These are phyloP conservation scores for Fraxinus pennsylvanica DNA, from an alignment of 257 asterid species.

Conservation along the genomic window DNA sequence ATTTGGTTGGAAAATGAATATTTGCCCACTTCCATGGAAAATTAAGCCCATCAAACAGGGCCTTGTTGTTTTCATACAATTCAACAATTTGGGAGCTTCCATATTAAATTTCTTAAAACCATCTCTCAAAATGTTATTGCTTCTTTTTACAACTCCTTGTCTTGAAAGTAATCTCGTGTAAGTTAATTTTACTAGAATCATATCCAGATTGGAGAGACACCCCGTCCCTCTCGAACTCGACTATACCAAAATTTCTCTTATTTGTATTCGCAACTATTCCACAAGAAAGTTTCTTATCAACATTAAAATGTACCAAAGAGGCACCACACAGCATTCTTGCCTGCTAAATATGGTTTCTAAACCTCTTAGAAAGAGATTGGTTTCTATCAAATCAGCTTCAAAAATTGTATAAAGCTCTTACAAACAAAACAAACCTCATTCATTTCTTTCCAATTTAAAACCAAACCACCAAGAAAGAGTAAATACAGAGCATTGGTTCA, in stretches of 20 bases:
- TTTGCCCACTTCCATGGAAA: too few species aligned
- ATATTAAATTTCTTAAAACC: too few species aligned
- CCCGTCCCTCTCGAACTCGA: too few species aligned
- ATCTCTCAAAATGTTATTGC: background rate
- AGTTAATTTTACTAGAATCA: background rate
- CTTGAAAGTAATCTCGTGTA: background rate
- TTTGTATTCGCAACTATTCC: background rate
- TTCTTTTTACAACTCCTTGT: background rate
- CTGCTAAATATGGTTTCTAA: background rate
- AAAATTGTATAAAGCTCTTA: background rate
- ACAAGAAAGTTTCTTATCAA: too few species aligned
- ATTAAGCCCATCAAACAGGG: too few species aligned
- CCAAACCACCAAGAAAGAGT: background rate
- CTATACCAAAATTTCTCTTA: background rate
- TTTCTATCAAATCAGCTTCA: background rate
- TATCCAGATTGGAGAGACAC: too few species aligned
- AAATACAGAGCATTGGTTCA: slow-evolving; percentile 18
- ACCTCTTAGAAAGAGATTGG: background rate
- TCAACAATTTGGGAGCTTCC: background rate
- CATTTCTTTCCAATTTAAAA: slow-evolving; percentile 3
- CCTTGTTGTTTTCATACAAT: too few species aligned
- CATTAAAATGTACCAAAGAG: too few species aligned
- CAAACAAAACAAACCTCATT: background rate
- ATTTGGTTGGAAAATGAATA: too few species aligned
- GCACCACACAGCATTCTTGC: too few species aligned